Evolutionary conservation across 2,329 filamentous ascomycete genomes (phyloP), one percentile per base, ranked within the genome.

Genomic region (Daldinia sp.): DNA sequence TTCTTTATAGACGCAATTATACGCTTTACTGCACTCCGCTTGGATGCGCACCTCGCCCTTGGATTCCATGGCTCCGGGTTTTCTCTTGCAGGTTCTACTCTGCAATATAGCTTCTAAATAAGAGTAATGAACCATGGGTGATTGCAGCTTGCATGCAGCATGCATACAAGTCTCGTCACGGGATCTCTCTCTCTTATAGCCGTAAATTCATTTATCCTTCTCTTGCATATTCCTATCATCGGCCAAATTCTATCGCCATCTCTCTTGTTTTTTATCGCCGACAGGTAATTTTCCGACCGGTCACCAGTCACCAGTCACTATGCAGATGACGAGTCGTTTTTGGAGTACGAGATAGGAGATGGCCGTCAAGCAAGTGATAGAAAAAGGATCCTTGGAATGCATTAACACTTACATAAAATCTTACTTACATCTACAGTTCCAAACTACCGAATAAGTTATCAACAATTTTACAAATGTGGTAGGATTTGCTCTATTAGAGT

Each of bases 141-240:
- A 63, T 67, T 61, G 63, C 60, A 61, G 58, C 63, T 55, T 68
- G 66, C 66, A 68, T 64, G 32, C 47, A 64, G 64, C 67, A 68
- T 68, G 67, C 67, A 69, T 69, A 61, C n/a, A 34, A 19, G 1
- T 35, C 17, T 37, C 49, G 67, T 69, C 67, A 69, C 67, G 67
- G 67, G 67, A 61, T 56, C n/a, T 49, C 47, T 49, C 23, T 56
- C n/a, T 49, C 47, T 49, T 27, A 50, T 56, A 51, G 56, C 45
- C 48, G 27, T 45, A 39, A 27, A 17, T 51, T 19, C 10, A 13
- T n/a, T n/a, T 49, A 13, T 43, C 27, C 32, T 15, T 50, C 17
- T 25, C 48, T 9, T 37, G 50, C 43, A 34, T 49, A 25, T 59
- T 51, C 45, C 30, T 23, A n/a, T 4, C 51, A 13, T 21, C 35